Conservation (phyloP, 1,284 basidiomycete genomes). For the Veloporphyrellus conicus region DNA sequence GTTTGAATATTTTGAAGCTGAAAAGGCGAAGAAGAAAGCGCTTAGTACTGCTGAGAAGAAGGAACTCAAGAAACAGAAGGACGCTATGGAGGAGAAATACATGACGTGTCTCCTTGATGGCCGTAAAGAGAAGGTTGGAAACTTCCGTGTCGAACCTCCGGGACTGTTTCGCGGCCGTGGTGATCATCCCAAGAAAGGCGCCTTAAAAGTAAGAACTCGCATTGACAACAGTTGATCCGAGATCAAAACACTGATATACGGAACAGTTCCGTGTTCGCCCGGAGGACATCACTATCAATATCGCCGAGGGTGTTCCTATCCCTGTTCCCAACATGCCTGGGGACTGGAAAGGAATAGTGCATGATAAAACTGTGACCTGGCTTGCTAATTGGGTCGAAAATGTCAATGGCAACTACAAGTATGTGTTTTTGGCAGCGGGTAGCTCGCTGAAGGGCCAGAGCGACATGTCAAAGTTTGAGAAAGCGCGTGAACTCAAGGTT, state of each 20-base stretch:
- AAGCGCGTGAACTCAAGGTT: conserved; percentile 91
- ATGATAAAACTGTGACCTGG: conserved; percentile 96
- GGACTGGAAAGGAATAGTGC: conserved; percentile 79
- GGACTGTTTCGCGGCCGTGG: conserved; percentile 96
- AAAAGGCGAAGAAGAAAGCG: conserved; percentile 90
- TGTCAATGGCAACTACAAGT: conserved; percentile 88
- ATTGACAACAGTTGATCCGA: background rate
- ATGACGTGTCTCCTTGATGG: conserved; percentile 87
- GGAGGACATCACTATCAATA: conserved; percentile 93
- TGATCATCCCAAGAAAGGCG: conserved; percentile 96
- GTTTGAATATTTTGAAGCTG: conserved; percentile 88
- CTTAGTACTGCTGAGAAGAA: conserved; percentile 87
- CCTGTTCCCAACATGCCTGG: conserved; percentile 87
- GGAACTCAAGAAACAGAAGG: conserved; percentile 79
- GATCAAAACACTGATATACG: conserved; percentile 9
- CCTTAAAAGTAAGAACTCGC: conserved; percentile 71
- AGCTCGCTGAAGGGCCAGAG: conserved; percentile 95
- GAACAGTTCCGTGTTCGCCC: conserved; percentile 77
- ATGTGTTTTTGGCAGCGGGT: conserved; percentile 92
- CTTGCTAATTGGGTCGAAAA: conserved; percentile 97
- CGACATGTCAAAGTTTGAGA: conserved; percentile 95
- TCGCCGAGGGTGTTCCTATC: conserved; percentile 68
- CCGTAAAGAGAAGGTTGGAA: conserved; percentile 95
- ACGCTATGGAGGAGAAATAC: conserved; percentile 81
- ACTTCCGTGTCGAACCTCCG: conserved; percentile 97